Evolutionary conservation across 139 green algal species (phyloP).

Genomic region (Chlorella sorokiniana): DNA sequence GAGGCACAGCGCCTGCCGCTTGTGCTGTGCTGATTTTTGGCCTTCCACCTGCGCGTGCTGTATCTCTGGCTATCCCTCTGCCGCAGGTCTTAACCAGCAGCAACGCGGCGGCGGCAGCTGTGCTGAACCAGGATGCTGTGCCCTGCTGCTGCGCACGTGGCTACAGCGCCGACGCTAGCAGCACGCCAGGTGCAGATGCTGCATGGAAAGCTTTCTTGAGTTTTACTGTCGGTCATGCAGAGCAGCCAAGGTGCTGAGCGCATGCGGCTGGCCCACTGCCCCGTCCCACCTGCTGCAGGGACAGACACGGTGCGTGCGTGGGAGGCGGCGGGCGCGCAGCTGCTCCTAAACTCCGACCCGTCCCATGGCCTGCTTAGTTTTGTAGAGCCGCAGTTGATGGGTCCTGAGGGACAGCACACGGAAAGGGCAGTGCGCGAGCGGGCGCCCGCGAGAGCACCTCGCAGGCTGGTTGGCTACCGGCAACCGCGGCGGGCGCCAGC

Average conservation of each 20-base stretch:
- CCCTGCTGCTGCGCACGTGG: background rate
- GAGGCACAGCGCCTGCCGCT: background rate
- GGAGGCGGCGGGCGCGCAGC: no score
- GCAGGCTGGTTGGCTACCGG: no score
- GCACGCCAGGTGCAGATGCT: background rate
- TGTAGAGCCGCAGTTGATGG: no score
- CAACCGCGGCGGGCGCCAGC: no score
- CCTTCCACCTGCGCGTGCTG: background rate
- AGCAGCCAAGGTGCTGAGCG: background rate
- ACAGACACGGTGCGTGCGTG: no score
- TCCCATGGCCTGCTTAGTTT: no score
- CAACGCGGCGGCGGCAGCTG: slow-evolving; percentile 6
- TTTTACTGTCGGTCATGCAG: background rate
- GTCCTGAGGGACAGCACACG: no score
- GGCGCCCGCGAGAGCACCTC: no score
- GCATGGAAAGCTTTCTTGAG: background rate
- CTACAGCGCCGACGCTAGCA: background rate
- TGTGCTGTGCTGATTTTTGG: background rate
- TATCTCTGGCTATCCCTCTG: background rate
- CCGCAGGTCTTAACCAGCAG: slow-evolving; percentile 17
- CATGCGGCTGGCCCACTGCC: no score
- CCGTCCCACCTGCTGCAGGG: no score
- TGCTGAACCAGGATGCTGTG: slow-evolving; percentile 1
- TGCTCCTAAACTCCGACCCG: no score
- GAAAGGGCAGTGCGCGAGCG: no score